Conservation (phyloP, 371 early-diverging fungal species). For the Dinochytrium kinnereticum region DNA sequence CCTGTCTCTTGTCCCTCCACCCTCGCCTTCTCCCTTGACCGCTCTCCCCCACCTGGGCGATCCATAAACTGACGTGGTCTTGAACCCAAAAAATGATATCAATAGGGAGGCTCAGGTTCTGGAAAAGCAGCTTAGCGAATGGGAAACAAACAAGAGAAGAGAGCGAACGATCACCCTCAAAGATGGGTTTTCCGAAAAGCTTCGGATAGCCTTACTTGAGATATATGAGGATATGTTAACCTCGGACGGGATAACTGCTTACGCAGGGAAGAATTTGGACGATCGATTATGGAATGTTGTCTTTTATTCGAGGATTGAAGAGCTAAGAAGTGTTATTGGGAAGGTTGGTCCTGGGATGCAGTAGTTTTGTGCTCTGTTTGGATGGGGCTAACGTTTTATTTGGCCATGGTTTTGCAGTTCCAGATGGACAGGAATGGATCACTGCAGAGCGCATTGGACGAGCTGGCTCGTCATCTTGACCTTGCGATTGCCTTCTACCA, state of each 20-base stretch:
- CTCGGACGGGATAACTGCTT: constrained; percentile 16
- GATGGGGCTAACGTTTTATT: not conserved
- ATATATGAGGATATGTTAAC: constrained; percentile 33
- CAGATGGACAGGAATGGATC: not conserved
- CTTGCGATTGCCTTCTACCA: constrained; percentile 37
- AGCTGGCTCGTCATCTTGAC: constrained; percentile 18
- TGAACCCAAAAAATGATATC: too few relatives aligned
- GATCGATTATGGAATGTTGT: constrained; percentile 42
- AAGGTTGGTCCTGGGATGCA: constrained; percentile 13
- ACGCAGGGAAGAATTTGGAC: constrained; percentile 16
- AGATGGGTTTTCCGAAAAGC: not conserved
- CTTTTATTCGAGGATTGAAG: constrained; percentile 40
- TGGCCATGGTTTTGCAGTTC: not conserved
- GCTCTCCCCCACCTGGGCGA: too few relatives aligned
- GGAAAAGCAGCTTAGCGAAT: not conserved
- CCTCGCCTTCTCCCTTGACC: too few relatives aligned
- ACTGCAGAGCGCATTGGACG: constrained; percentile 8
- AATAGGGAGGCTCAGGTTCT: not conserved
- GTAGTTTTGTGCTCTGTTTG: not conserved
- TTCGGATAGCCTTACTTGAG: constrained; percentile 20
- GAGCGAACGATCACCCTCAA: not conserved
- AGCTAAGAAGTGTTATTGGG: constrained; percentile 19
- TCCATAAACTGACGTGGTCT: too few relatives aligned
- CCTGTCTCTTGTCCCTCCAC: too few relatives aligned
- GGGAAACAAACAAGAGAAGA: not conserved